Evolutionary conservation across 441 rosid genomes (phyloP).

Genomic region (Dalechampia spathulata): DNA sequence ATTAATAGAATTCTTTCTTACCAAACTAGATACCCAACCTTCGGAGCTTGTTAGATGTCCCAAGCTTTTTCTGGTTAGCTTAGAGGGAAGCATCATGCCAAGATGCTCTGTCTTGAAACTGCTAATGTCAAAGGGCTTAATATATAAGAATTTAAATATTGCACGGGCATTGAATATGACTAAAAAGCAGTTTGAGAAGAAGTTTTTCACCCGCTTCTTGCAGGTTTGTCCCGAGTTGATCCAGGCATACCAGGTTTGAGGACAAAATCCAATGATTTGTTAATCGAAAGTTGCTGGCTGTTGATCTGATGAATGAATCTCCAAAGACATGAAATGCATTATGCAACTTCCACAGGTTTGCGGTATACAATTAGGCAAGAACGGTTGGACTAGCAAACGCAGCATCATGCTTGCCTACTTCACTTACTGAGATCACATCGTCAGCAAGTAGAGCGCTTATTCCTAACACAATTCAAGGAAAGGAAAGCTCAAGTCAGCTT

Average conservation of each 20-base stretch:
- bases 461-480: too few relatives aligned
- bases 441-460: too few relatives aligned
- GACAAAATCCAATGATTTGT: too few relatives aligned
- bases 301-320: too few relatives aligned
- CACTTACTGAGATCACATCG: too few relatives aligned
- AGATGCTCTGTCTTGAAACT: background rate
- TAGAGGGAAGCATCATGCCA: background rate
- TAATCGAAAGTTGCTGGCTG: too few relatives aligned
- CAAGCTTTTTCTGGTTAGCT: background rate
- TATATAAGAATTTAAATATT: background rate
- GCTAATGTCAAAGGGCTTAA: background rate
- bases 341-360: too few relatives aligned
- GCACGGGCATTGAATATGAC: background rate
- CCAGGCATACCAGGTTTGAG: background rate
- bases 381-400: too few relatives aligned
- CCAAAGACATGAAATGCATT: too few relatives aligned
- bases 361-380: too few relatives aligned
- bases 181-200: background rate
- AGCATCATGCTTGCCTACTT: too few relatives aligned
- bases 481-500: too few relatives aligned
- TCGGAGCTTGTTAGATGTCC: background rate
- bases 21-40: background rate
- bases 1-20: background rate
- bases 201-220: background rate
- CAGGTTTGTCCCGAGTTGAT: background rate